These are phyloP conservation scores for Malus orientalis DNA, from an alignment of 306 rosid species.

Conservation along the genomic window DNA sequence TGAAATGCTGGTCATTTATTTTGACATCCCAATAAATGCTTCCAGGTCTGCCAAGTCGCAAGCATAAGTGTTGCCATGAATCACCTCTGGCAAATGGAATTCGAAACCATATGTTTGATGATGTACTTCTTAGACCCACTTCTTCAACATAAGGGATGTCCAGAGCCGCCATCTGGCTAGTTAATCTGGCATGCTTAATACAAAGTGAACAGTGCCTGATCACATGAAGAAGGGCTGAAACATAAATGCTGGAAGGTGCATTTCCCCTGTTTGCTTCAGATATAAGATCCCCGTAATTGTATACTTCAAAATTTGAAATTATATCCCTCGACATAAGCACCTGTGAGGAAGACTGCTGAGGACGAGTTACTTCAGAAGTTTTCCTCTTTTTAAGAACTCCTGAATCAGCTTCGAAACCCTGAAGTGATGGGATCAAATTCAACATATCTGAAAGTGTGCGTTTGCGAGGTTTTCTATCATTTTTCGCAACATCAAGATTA, in stretches of 20 bases:
- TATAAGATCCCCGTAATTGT: constrained; percentile 66
- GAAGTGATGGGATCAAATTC: constrained; percentile 76
- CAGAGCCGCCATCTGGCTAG: constrained; percentile 92
- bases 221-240: constrained; percentile 90
- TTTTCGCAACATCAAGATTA: constrained; percentile 44
- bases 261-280: constrained; percentile 85
- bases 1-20: constrained; percentile 88
- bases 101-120: constrained; percentile 94
- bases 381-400: constrained; percentile 60
- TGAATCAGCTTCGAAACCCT: constrained; percentile 38
- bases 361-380: constrained; percentile 36
- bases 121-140: constrained; percentile 71
- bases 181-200: constrained; percentile 90
- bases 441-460: constrained; percentile 75
- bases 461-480: constrained; percentile 55
- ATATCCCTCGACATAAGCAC: constrained; percentile 35
- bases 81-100: constrained; percentile 85
- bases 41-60: constrained; percentile 97
- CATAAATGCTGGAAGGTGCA: constrained; percentile 78
- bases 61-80: constrained; percentile 86
- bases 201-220: constrained; percentile 89
- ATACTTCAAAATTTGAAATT: constrained; percentile 50
- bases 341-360: constrained; percentile 43
- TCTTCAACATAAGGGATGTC: constrained; percentile 93
- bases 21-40: constrained; percentile 98